phyloP scores from a whole-genome alignment of 2,329 filamentous ascomycete genomes.

The Ophiostoma tasmaniense region DNA sequence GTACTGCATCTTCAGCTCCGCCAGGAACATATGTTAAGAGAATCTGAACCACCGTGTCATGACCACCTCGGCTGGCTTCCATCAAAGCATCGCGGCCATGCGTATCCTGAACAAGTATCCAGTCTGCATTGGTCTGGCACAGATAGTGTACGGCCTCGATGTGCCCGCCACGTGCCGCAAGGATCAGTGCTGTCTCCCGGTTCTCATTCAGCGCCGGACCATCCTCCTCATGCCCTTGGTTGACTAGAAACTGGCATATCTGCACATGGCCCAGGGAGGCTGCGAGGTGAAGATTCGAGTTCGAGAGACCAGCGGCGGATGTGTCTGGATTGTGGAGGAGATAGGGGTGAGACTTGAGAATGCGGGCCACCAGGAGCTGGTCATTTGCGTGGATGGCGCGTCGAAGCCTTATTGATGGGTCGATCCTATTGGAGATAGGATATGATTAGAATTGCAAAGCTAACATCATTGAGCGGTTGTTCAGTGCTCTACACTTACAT shows the following conservation, averaged over 20 bases:
- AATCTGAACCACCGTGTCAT: constrained; percentile 58
- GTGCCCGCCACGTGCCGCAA: constrained; percentile 61
- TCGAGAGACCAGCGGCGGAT: constrained; percentile 58
- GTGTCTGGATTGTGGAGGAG: constrained; percentile 74
- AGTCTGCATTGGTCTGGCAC: constrained; percentile 52
- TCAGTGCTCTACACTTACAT: neutral
- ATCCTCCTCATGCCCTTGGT: constrained; percentile 62
- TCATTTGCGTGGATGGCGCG: constrained; percentile 74
- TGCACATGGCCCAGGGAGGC: constrained; percentile 61
- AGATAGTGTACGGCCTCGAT: constrained; percentile 67
- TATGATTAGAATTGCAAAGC: neutral
- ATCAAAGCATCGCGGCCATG: constrained; percentile 65
- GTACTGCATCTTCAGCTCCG: constrained; percentile 46
- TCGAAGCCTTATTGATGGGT: constrained; percentile 66
- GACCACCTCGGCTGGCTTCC: constrained; percentile 51
- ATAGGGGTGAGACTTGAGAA: constrained; percentile 61
- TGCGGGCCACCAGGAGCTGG: constrained; percentile 62
- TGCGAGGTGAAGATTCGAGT: constrained; percentile 77
- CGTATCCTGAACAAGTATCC: constrained; percentile 57
- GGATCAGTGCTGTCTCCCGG: constrained; percentile 73
- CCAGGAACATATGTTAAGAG: constrained; percentile 52
- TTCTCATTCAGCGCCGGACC: constrained; percentile 70
- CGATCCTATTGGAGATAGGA: constrained; percentile 49
- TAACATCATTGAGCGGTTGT: neutral
- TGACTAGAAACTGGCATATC: constrained; percentile 62